Evolutionary conservation across 148 eudicot genomes (phyloP).

Genomic region (Arbutus unedo): DNA sequence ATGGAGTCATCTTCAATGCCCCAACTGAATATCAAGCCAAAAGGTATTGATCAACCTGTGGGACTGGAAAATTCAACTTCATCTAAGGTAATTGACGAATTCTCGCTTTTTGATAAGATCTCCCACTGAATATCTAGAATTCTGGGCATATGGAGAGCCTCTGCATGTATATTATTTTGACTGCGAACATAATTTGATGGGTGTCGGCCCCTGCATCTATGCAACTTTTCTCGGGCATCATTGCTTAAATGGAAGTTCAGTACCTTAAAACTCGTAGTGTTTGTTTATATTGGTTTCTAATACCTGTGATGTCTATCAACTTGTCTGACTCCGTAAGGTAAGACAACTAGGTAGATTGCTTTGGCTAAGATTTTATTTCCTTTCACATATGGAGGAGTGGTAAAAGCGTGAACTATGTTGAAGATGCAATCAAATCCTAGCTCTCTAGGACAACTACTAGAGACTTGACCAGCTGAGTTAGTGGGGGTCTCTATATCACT

Average conservation of each 20-base stretch:
- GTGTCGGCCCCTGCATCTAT: not conserved
- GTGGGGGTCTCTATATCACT: not conserved
- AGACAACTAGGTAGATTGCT: not conserved
- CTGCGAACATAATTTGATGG: not conserved
- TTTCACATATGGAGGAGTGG: not conserved
- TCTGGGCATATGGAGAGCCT: not conserved
- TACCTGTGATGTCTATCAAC: not conserved
- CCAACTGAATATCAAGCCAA: slow-evolving; percentile 26
- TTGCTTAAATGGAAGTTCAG: not conserved
- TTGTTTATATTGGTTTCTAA: not conserved
- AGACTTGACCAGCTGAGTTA: not conserved
- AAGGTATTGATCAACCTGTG: slow-evolving; percentile 31
- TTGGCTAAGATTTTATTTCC: not conserved
- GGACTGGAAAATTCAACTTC: slow-evolving; percentile 38
- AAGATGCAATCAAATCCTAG: not conserved
- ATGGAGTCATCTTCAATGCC: slow-evolving; percentile 43
- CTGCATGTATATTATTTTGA: not conserved
- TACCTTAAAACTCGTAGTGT: not conserved
- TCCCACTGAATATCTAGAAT: not conserved
- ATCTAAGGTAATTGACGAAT: slow-evolving; percentile 53
- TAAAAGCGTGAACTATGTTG: not conserved
- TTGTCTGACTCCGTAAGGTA: not conserved
- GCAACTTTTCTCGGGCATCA: not conserved
- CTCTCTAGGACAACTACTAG: not conserved
- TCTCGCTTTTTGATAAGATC: slow-evolving; percentile 12